Base-by-base conservation (phyloP, 2,329 filamentous ascomycete species). In the Alternaria atra region DNA sequence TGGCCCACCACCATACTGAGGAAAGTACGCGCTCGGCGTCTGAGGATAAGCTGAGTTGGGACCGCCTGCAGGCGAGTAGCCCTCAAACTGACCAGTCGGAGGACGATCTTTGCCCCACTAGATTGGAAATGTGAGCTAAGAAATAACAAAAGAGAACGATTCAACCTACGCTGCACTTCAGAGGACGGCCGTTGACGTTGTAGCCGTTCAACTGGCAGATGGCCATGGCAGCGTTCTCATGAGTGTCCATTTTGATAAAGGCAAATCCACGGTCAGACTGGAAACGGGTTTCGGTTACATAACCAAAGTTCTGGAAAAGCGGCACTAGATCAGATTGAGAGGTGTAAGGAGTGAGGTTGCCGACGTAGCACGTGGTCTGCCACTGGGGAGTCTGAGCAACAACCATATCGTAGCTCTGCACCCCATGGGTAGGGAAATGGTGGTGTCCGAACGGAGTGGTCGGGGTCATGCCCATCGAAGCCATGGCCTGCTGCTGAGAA, bases 101-200 rank as follows among this genome's bases (percentile, higher is more conserved):
- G 94, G 93, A 83, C 97, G 97, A 82, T 99, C 95, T 84, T 99
- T 99, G 78, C 95, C 95, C 95, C 95, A 99, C 94, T 98, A 76
- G 68, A 69, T 62, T 73, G 82, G 59, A 68, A 61, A 63, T 67
- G 66, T 73, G 55, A 77, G 75, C 67, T 52, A 71, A 56, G 56
- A 61, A 66, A 52, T 29, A 56, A 61, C 58, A 63, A 68, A 68
- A 60, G 61, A 57, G 61, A 61, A 55, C 44, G 60, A 59, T 32
- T 66, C 51, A 52, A 90, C 94, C 84, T 91, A 98, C 94, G 81
- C 94, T 98, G 87, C 95, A 99, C 86, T 99, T 99, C 71, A 99
- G 82, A 54, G 95, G 95, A 68, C 95, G 90, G 53, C 95, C 95
- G 74, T 99, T 97, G 73, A 99, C 94, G 70, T 97, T 96, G 84